Evolutionary conservation across 805 yeast genomes (phyloP).

Genomic region (Nakazawaea holstii): DNA sequence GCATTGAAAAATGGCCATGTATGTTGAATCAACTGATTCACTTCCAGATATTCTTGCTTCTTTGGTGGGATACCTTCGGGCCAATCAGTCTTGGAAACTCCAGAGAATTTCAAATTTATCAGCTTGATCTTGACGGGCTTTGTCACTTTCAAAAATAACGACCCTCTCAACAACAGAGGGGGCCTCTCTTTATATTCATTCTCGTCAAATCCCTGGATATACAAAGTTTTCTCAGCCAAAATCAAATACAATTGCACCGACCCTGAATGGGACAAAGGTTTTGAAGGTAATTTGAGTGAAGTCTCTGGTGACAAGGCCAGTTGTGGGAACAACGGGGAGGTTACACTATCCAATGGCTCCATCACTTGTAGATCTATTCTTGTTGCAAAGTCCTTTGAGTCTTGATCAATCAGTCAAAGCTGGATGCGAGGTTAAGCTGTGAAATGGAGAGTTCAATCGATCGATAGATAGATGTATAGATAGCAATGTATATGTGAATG

Average conservation of each 20-base stretch:
- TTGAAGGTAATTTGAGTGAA: constrained; percentile 44
- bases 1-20: constrained; percentile 83
- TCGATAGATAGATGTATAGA: neutral
- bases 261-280: constrained; percentile 55
- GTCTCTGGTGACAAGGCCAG: constrained; percentile 30
- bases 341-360: constrained; percentile 13
- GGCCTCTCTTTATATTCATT: constrained; percentile 60
- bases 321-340: constrained; percentile 45
- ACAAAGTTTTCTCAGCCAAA: constrained; percentile 75
- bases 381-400: neutral
- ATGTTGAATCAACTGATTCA: constrained; percentile 63
- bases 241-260: constrained; percentile 67
- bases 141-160: constrained; percentile 59
- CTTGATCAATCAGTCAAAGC: neutral
- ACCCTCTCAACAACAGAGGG: constrained; percentile 79
- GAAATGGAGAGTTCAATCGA: too few relatives aligned
- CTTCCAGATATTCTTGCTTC: constrained; percentile 59
- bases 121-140: constrained; percentile 70
- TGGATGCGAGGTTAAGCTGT: too few relatives aligned
- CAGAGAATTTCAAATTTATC: constrained; percentile 57
- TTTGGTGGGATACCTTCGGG: constrained; percentile 98
- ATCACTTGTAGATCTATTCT: neutral
- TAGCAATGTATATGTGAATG: neutral
- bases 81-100: constrained; percentile 82
- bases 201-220: constrained; percentile 74